These are phyloP conservation scores for Penicillium italicum DNA, from an alignment of 2,329 filamentous ascomycete genomes.

Conservation along the genomic window DNA sequence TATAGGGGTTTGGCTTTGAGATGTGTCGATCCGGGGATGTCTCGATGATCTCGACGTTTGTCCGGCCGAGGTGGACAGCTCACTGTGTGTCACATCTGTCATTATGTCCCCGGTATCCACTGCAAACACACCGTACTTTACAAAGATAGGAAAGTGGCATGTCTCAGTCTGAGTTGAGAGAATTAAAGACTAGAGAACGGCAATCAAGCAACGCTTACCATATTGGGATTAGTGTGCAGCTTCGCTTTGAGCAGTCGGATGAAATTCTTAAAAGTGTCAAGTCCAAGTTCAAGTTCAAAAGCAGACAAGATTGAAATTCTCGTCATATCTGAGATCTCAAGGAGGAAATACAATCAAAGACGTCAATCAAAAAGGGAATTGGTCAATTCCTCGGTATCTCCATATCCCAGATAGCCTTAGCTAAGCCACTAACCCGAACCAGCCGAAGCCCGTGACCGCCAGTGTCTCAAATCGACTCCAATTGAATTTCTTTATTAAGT, in stretches of 20 bases:
- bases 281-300: not conserved
- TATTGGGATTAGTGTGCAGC: slow-evolving; percentile 11
- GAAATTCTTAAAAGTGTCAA: not conserved
- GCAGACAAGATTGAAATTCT: not conserved
- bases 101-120: slow-evolving; percentile 8
- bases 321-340: not conserved
- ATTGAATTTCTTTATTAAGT: not conserved
- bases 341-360: not conserved
- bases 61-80: not conserved
- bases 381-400: not conserved
- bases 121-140: slow-evolving; percentile 8
- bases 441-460: not conserved
- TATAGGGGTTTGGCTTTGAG: slow-evolving; percentile 2
- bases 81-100: slow-evolving; percentile 1
- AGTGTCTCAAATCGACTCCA: not conserved
- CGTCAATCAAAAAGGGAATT: not conserved
- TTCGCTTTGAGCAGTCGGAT: slow-evolving; percentile 1
- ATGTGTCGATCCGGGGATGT: slow-evolving; percentile 19
- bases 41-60: not conserved
- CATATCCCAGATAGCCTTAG: not conserved
- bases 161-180: slow-evolving; percentile 15
- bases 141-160: slow-evolving; percentile 10
- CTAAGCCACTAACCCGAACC: not conserved
- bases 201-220: slow-evolving; percentile 15
- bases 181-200: slow-evolving; percentile 3